Evolutionary conservation across 2,329 filamentous ascomycete species (phyloP), one percentile per base, ranked within the genome.

Genomic region (Falciphora oryzae): DNA sequence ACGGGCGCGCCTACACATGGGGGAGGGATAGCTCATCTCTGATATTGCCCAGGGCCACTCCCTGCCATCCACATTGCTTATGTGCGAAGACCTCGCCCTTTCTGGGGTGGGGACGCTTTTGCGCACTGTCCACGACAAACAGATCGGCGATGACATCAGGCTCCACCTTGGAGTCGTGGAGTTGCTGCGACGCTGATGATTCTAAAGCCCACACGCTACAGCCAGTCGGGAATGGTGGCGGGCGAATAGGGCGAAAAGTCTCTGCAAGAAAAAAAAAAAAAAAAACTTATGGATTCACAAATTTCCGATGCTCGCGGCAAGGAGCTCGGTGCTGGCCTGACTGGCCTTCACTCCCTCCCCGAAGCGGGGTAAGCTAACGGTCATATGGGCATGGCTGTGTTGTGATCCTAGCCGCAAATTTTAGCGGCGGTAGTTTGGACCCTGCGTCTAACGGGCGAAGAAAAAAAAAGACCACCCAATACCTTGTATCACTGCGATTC

Each of bases 61-160:
- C 44, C 22, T 53, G 44, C 8, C 18, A 25, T 25, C 38, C 38
- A 44, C 38, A 44, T 53, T 53, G 44, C 44, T 53, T n/a, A 53
- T 53, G 44, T 53, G 44, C 44, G 22, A 53, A 25, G 44, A 3
- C n/a, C 44, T 53, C 44, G 44, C 18, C 44, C 22, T 22, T 50
- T 22, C 18, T 10, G 22, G 18, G 44, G 44, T 50, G 44, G 44
- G 44, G 18, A 22, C 44, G 18, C 18, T n/a, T n/a, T 10, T 50
- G 44, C 44, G 22, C 44, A 50, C 44, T 50, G 44, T 53, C 44
- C 22, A 53, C 22, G 44, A n/a, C 22, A 53, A n/a, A 50, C 18
- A 53, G 44, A 53, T 53, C 44, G 44, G 44, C 44, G 44, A 53
- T 53, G 44, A 53, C 44, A 53, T 53, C 44, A 53, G 44, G n/a